Conservation (phyloP, 2,329 filamentous ascomycete species). For the Exophiala viscosa region DNA sequence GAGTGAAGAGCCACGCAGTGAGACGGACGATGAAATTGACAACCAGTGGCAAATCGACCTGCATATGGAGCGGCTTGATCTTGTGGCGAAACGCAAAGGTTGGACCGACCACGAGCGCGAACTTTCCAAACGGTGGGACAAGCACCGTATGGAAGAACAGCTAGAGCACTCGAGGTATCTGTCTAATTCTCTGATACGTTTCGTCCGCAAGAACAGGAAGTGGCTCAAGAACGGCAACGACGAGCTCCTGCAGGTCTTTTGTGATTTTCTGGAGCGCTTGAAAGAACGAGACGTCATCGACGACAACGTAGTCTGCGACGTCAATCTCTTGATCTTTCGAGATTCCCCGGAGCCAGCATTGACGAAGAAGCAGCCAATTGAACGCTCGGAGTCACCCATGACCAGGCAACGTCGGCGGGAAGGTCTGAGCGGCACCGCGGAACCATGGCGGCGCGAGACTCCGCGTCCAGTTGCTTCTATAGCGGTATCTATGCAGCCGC, state of each 20-base stretch:
- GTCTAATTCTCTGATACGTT: constrained; percentile 28
- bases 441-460: neutral
- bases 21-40: constrained; percentile 29
- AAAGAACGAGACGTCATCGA: constrained; percentile 21
- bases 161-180: constrained; percentile 24
- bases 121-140: constrained; percentile 25
- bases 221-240: constrained; percentile 19
- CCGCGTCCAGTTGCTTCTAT: neutral
- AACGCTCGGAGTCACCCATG: neutral
- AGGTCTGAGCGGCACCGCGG: neutral
- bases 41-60: constrained; percentile 23
- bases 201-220: constrained; percentile 24
- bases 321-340: constrained; percentile 19
- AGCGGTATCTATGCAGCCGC: neutral
- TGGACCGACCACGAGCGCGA: constrained; percentile 21
- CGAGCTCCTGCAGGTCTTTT: constrained; percentile 16
- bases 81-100: constrained; percentile 11
- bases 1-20: constrained; percentile 23
- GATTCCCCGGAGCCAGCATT: neutral
- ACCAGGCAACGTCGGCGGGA: neutral
- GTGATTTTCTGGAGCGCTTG: constrained; percentile 18
- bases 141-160: constrained; percentile 27
- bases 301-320: constrained; percentile 17
- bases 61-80: constrained; percentile 27
- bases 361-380: neutral